A percentile compares a stretch with the other conserved stretches of the same genome.
Conservation (phyloP, 2,329 filamentous ascomycete genomes). For the Lecanosticta acicola region DNA sequence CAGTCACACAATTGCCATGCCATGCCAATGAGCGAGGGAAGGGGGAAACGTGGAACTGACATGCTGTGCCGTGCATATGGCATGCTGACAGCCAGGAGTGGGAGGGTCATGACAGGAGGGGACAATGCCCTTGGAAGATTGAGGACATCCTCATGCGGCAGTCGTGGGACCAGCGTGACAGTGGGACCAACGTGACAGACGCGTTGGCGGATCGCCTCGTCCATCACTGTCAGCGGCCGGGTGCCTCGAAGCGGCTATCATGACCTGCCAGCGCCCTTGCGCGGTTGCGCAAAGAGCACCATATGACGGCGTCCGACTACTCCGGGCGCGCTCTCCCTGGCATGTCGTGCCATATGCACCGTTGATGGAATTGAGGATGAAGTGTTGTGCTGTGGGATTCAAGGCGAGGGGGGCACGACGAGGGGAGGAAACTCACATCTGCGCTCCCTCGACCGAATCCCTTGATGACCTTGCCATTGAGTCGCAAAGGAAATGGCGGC, state of each 20-base stretch:
- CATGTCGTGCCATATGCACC: constrained; percentile 1
- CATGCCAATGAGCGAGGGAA: too few relatives aligned
- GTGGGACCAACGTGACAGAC: too few relatives aligned
- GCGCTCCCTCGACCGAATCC: constrained; percentile 92
- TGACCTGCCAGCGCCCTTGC: constrained; percentile 2
- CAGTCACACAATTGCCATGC: constrained; percentile 11
- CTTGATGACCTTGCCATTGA: constrained; percentile 82
- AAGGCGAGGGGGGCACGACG: neutral
- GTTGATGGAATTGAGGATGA: neutral
- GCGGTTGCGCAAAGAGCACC: constrained; percentile 1
- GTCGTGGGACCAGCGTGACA: constrained; percentile 14
- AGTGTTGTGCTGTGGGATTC: neutral
- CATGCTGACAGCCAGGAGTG: constrained; percentile 7
- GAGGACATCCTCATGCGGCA: neutral
- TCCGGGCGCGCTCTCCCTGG: too few relatives aligned
- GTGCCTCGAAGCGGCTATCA: neutral
- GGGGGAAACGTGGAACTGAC: neutral
- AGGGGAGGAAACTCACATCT: constrained; percentile 54
- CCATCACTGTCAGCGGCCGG: constrained; percentile 12
- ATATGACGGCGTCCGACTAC: too few relatives aligned
- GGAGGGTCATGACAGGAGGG: neutral
- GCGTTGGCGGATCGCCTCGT: constrained; percentile 2
- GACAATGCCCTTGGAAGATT: neutral
- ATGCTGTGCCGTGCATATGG: constrained; percentile 8
- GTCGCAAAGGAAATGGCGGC: constrained; percentile 72